Percentiles rank a stretch among this genome's conserved stretches.
phyloP scores from a whole-genome alignment of 257 asterid species.

The Ilex asprella region DNA sequence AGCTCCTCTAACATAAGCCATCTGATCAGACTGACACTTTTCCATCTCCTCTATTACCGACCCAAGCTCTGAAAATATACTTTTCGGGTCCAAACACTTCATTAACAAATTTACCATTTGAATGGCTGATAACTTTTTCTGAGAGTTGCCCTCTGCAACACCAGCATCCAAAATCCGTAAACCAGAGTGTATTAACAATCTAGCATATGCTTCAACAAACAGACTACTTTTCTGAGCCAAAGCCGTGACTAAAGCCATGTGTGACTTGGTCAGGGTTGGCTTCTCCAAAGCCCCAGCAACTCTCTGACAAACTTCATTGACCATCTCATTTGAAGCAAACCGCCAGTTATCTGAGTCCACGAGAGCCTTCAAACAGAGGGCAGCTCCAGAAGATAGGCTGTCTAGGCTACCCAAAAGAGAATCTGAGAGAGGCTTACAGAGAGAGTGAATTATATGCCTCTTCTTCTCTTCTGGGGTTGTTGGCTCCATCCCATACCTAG shows the following conservation, averaged over 20 bases:
- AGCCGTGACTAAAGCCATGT: slow-evolving; percentile 72
- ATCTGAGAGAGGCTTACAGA: slow-evolving; percentile 78
- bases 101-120: slow-evolving; percentile 79
- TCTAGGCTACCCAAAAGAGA: slow-evolving; percentile 78
- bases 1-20: slow-evolving; percentile 81
- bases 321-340: slow-evolving; percentile 69
- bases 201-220: slow-evolving; percentile 79
- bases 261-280: slow-evolving; percentile 63
- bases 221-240: slow-evolving; percentile 75
- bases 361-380: slow-evolving; percentile 79
- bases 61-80: slow-evolving; percentile 62
- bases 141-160: slow-evolving; percentile 53
- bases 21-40: slow-evolving; percentile 66
- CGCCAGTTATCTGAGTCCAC: slow-evolving; percentile 93
- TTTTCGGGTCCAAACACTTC: slow-evolving; percentile 72
- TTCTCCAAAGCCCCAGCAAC: slow-evolving; percentile 81
- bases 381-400: slow-evolving; percentile 81
- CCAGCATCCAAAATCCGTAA: slow-evolving; percentile 52
- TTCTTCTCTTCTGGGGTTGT: slow-evolving; percentile 67
- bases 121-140: slow-evolving; percentile 68
- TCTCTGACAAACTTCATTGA: slow-evolving; percentile 86
- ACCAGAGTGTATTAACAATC: slow-evolving; percentile 64
- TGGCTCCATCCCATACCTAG: slow-evolving; percentile 85
- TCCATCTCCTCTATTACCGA: slow-evolving; percentile 72
- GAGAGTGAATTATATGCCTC: slow-evolving; percentile 46